Evolutionary conservation across 2,329 filamentous ascomycete species (phyloP).

Genomic region (Grosmannia huntii): DNA sequence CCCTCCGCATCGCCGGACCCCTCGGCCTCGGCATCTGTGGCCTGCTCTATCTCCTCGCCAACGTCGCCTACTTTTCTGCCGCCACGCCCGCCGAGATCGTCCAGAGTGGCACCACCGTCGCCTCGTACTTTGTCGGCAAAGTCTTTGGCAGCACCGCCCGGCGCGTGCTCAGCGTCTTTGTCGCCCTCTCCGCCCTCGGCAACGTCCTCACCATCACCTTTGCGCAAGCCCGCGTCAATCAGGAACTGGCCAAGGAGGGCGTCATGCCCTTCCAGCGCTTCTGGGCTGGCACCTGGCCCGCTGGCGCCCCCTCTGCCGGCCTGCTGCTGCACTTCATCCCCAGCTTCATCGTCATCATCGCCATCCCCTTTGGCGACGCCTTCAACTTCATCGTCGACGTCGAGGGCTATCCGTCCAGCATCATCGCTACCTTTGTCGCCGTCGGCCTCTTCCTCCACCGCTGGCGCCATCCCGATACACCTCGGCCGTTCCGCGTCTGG

Average conservation of each 20-base stretch:
- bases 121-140: slow-evolving; percentile 47
- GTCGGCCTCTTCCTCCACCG: slow-evolving; percentile 23
- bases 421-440: slow-evolving; percentile 41
- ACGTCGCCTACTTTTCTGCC: slow-evolving; percentile 53
- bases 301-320: slow-evolving; percentile 47
- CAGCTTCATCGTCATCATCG: slow-evolving; percentile 39
- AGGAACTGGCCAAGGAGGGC: slow-evolving; percentile 55
- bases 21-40: slow-evolving; percentile 45
- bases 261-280: slow-evolving; percentile 48
- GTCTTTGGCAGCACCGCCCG: slow-evolving; percentile 47
- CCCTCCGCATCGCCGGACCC: slow-evolving; percentile 51
- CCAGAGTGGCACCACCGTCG: slow-evolving; percentile 45
- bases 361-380: slow-evolving; percentile 30
- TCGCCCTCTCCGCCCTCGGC: slow-evolving; percentile 47
- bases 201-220: slow-evolving; percentile 54
- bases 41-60: slow-evolving; percentile 49
- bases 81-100: slow-evolving; percentile 46
- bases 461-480: slow-evolving; percentile 29
- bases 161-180: slow-evolving; percentile 44
- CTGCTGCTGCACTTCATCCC: slow-evolving; percentile 54
- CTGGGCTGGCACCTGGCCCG: slow-evolving; percentile 54
- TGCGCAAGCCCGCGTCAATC: slow-evolving; percentile 53
- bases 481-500: slow-evolving; percentile 40
- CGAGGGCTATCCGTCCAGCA: slow-evolving; percentile 26
- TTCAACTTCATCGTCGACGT: slow-evolving; percentile 49